Conservation (phyloP, 208 protist genomes). For the Trypanosoma cruzi region DNA sequence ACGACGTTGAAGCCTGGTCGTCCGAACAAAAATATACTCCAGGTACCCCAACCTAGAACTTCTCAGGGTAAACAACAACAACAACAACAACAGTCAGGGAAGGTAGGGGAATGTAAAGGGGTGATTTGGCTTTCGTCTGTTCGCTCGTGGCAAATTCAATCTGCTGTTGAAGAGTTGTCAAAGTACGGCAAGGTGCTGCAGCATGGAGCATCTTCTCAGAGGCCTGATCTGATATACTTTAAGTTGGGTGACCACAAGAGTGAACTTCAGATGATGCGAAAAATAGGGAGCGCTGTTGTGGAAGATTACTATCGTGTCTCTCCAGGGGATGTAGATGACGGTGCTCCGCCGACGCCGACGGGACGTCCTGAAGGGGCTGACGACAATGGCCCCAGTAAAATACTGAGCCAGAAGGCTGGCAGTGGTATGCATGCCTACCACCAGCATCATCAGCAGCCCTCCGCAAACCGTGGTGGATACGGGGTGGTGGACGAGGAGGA, state of each 20-base stretch:
- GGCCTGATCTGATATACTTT: conserved; percentile 23
- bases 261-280: conserved; percentile 22
- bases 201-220: conserved; percentile 23
- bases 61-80: conserved; percentile 43
- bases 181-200: conserved; percentile 32
- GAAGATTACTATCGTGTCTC: conserved; percentile 24
- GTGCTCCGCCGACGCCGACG: conserved; percentile 6
- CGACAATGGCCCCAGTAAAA: conserved; percentile 17
- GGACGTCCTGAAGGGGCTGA: conserved; percentile 14
- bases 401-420: conserved; percentile 4
- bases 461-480: conserved; percentile 1
- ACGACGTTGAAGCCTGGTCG: conserved; percentile 16
- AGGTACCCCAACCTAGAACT: conserved; percentile 70
- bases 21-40: conserved; percentile 26
- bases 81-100: conserved; percentile 31
- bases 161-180: conserved; percentile 19
- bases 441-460: conserved; percentile 13
- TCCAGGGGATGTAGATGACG: conserved; percentile 19
- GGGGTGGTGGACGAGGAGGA: conserved; percentile 26
- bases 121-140: conserved; percentile 30
- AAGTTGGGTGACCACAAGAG: conserved; percentile 30
- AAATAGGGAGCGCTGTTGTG: conserved; percentile 25
- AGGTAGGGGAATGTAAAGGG: conserved; percentile 31
- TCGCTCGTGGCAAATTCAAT: conserved; percentile 5
- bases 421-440: background rate